Evolutionary conservation across 495 filamentous ascomycete genomes (phyloP), one percentile per base, ranked within the genome.

Genomic region (Trichoderma parareesei): DNA sequence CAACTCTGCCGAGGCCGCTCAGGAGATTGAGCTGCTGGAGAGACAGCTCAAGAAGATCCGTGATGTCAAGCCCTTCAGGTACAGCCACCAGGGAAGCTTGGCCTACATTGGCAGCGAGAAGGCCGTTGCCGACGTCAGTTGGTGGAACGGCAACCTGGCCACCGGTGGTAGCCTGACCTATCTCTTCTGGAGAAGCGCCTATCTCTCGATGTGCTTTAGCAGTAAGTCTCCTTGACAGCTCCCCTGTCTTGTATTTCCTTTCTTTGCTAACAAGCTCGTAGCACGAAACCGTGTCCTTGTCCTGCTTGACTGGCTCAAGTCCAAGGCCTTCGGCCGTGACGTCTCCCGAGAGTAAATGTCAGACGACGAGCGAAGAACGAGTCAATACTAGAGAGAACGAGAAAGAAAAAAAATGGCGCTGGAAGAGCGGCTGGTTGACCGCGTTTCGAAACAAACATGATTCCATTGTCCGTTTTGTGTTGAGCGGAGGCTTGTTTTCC

Each of bases 191-290:
- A 84, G 91, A 75, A 92, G 88, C 73, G 95, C 94, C 62, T 99
- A 99, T 76, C 80, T 99, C 77, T 95, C 89, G 84, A 99, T 99
- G 94, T 97, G 93, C 85, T 99, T 98, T 76, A 96, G 92, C 85
- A 90, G 90, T 91, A 84, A 83, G 89, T 88, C 70, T 66, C 61
- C 63, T 41, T 65, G 60, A 20, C 41, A 35, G 38, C 7, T 64
- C 27, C 27, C 27, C 2, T 27, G 41, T 27, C 66, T n/a, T 37
- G 16, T 13, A 14, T 38, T 35, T 9, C 16, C 13, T 11, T 27
- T 6, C 14, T 2, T 18, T 5, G 48, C 70, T 73, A 65, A 76
- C 66, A 60, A 55, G 14, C 60, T 49, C 68, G 49, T 68, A 91
- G 88, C 87, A 53, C 89, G 94, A 67, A 99, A 98, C 78, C 88